Conservation (phyloP, 1,284 basidiomycete genomes). For the Boletus smithii region DNA sequence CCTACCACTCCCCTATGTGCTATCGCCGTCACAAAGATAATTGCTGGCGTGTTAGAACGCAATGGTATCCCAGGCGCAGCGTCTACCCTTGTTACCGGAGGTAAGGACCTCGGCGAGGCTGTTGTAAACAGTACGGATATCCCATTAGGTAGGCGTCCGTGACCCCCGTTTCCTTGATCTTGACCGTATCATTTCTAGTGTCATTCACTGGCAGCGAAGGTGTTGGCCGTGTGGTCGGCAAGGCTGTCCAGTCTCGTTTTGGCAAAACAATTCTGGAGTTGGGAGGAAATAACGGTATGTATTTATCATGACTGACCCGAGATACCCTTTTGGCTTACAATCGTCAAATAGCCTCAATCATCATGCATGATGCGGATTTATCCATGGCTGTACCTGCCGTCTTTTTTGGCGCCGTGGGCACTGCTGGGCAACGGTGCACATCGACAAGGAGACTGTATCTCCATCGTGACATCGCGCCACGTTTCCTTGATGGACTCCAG, state of each 20-base stretch:
- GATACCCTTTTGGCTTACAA: constrained; percentile 21
- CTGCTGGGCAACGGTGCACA: constrained; percentile 93
- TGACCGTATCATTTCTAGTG: constrained; percentile 42
- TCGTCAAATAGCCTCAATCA: constrained; percentile 66
- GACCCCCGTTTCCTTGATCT: neutral
- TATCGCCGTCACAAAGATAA: constrained; percentile 84
- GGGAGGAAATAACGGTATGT: constrained; percentile 89
- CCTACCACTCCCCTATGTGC: constrained; percentile 85
- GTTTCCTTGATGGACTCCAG: constrained; percentile 74
- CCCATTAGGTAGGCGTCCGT: constrained; percentile 53
- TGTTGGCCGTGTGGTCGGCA: constrained; percentile 82
- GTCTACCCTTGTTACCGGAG: constrained; percentile 81
- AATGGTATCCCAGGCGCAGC: constrained; percentile 83
- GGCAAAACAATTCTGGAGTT: constrained; percentile 87
- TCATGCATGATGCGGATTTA: constrained; percentile 92
- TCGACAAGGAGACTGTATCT: constrained; percentile 88
- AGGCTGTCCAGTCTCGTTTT: constrained; percentile 75
- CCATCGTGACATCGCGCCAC: constrained; percentile 73
- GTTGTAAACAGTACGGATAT: constrained; percentile 73
- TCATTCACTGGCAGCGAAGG: constrained; percentile 93
- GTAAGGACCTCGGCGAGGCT: constrained; percentile 75
- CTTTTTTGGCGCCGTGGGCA: constrained; percentile 93
- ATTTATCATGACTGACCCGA: constrained; percentile 16
- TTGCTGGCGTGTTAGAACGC: constrained; percentile 75
- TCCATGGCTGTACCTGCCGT: constrained; percentile 83